Base-by-base conservation (phyloP, 768 basidiomycete genomes). In the Macrolepiota dolichaula region DNA sequence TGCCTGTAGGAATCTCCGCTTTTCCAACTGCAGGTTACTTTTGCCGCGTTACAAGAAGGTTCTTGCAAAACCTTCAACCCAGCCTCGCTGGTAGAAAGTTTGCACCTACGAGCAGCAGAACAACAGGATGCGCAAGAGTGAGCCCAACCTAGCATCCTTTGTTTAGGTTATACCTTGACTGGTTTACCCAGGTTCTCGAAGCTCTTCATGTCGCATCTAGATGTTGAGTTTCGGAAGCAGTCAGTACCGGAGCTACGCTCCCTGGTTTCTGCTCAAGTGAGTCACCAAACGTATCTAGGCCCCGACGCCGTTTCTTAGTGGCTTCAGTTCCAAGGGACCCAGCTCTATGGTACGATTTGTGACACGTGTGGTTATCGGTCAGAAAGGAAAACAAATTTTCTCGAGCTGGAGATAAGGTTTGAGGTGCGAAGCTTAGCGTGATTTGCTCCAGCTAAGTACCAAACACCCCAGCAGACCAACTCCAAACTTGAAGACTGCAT, bases 81-180 rank as follows among this genome's bases (percentile, higher is more conserved):
- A 0, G 75, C 78, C 15, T 89, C 87, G 63, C 82, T 98, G 13
- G 90, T 96, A 5, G 88, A 95, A 69, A 92, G 92, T 65, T 76
- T 98, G 55, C 83, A 87, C 61, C 76, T 98, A 40, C 83, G 88
- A 19, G 86, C 88, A 1, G 81, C 88, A 3, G 92, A 97, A 69
- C 96, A 98, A 69, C 96, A 98, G 74, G 96, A 98, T 75, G 95
- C 96, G 32, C 94, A 96, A 73, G 96, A 98, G 94, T 97, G 68
- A 57, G 85, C 68, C 25, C 46, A 49, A 51, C 29, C 29, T 1
- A 17, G 9, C 17, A 11, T 2, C 46, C 13, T 60, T 55, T 36
- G 57, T 65, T 60, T 54, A 60, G 63, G 6, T 63, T 29, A 42
- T 19, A 24, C 38, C 47, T 29, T 2, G 36, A 4, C 29, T 37